Evolutionary conservation across 2,329 filamentous ascomycete genomes (phyloP).

Genomic region (Metarhizium robertsii): DNA sequence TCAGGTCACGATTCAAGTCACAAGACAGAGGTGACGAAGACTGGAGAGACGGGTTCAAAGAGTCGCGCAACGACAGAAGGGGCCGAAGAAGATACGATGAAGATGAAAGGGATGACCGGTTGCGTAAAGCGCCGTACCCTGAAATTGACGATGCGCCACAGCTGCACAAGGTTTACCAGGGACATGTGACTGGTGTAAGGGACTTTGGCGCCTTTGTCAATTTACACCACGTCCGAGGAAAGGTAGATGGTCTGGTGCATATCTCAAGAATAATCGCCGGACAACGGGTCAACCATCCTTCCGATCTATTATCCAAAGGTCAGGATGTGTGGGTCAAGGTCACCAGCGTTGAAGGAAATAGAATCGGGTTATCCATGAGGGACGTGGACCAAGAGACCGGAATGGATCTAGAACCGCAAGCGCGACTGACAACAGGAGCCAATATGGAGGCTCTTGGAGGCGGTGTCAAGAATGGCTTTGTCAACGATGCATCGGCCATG

Average conservation of each 20-base stretch:
- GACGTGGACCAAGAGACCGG: constrained; percentile 90
- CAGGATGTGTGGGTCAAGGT: constrained; percentile 92
- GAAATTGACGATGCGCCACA: constrained; percentile 77
- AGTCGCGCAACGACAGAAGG: constrained; percentile 21
- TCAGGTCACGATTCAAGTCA: constrained; percentile 29
- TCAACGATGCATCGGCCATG: constrained; percentile 28
- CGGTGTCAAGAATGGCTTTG: constrained; percentile 46
- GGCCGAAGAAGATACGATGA: constrained; percentile 32
- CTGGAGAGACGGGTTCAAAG: constrained; percentile 25
- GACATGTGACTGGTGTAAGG: constrained; percentile 83
- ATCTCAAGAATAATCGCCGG: constrained; percentile 81
- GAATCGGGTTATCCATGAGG: constrained; percentile 91
- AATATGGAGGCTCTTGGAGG: constrained; percentile 78
- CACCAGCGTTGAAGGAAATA: constrained; percentile 69
- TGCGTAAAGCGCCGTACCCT: constrained; percentile 55
- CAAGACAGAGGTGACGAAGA: constrained; percentile 36
- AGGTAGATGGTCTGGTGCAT: constrained; percentile 88
- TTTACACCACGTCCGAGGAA: constrained; percentile 75
- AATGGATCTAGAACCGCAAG: constrained; percentile 69
- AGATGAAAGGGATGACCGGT: constrained; percentile 45
- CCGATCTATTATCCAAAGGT: constrained; percentile 70
- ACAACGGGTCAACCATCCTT: constrained; percentile 82
- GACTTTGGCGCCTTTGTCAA: constrained; percentile 96
- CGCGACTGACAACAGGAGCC: constrained; percentile 74
- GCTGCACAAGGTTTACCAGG: constrained; percentile 81